These are phyloP conservation scores for Spergularia azorica DNA, from an alignment of 179 eudicot genomes.

Conservation along the genomic window DNA sequence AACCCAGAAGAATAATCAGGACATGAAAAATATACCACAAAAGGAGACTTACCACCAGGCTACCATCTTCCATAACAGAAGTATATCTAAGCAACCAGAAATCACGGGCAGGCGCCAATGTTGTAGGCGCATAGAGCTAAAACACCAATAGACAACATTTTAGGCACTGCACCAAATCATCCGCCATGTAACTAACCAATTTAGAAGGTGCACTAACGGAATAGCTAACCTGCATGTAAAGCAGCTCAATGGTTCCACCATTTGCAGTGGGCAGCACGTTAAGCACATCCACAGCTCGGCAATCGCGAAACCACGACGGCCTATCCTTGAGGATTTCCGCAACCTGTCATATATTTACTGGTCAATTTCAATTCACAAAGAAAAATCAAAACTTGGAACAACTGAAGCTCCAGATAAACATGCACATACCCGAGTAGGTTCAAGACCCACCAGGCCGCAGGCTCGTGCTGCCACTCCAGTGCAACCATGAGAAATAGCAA, in stretches of 20 bases:
- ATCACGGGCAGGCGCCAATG: constrained; percentile 84
- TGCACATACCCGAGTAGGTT: constrained; percentile 77
- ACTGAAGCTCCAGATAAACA: neutral
- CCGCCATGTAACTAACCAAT: neutral
- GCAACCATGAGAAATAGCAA: constrained; percentile 85
- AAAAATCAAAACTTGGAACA: neutral
- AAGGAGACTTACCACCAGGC: constrained; percentile 63
- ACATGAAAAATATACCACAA: neutral
- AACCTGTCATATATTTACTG: constrained; percentile 40
- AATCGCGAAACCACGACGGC: constrained; percentile 79
- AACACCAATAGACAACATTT: constrained; percentile 12
- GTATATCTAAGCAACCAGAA: constrained; percentile 84
- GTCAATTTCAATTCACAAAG: constrained; percentile 7
- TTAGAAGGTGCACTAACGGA: neutral
- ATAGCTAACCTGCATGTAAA: constrained; percentile 73
- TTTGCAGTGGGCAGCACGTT: constrained; percentile 71
- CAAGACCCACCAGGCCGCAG: constrained; percentile 80
- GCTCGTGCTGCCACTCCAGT: constrained; percentile 92
- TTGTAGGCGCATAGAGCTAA: constrained; percentile 85
- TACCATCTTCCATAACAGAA: constrained; percentile 74
- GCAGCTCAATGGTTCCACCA: constrained; percentile 84
- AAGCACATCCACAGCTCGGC: constrained; percentile 78
- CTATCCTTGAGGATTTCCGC: constrained; percentile 90
- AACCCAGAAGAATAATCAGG: neutral
- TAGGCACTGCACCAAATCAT: neutral